Percentiles rank a stretch among this genome's conserved stretches.
Evolutionary conservation across 2,329 filamentous ascomycete genomes (phyloP).

Genomic region (Phyllosticta citribraziliensis): DNA sequence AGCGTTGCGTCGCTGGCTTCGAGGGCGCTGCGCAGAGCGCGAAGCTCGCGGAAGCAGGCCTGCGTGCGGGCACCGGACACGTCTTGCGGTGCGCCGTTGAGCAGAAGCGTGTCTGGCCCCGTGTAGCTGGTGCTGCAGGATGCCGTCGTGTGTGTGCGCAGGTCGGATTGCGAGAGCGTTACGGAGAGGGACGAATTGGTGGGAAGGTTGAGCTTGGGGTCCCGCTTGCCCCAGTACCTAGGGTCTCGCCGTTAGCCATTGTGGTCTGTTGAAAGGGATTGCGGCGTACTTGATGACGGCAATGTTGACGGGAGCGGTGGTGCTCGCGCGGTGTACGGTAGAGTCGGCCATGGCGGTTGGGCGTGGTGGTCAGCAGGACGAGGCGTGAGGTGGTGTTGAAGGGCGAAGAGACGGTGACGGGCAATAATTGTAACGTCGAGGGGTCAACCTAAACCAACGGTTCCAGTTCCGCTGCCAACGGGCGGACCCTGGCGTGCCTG

Average conservation of each 20-base stretch:
- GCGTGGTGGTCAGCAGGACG: not conserved
- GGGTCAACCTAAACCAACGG: not conserved
- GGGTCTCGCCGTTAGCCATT: slow-evolving; percentile 3
- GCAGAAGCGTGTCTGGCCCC: slow-evolving; percentile 59
- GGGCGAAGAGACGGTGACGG: too few species aligned
- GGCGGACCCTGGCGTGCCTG: not conserved
- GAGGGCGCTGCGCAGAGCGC: slow-evolving; percentile 63
- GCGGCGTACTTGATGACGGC: slow-evolving; percentile 78
- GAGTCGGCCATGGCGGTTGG: slow-evolving; percentile 29
- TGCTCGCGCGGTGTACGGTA: slow-evolving; percentile 78
- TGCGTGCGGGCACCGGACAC: slow-evolving; percentile 84
- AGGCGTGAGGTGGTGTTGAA: not conserved
- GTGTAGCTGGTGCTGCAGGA: slow-evolving; percentile 70
- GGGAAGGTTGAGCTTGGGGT: slow-evolving; percentile 85
- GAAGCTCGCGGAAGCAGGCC: slow-evolving; percentile 83
- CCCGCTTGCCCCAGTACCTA: slow-evolving; percentile 94
- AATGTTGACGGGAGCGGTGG: slow-evolving; percentile 95
- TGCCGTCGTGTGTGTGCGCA: slow-evolving; percentile 92
- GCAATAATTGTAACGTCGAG: not conserved
- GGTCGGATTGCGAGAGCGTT: slow-evolving; percentile 85
- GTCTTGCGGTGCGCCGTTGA: slow-evolving; percentile 77
- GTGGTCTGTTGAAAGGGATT: slow-evolving; percentile 13
- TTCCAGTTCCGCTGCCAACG: not conserved
- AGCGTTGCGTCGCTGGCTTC: slow-evolving; percentile 63
- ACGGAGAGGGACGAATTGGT: slow-evolving; percentile 97